phyloP scores from a whole-genome alignment of 352 stramenopile species.

The Vaucheria bursata region DNA sequence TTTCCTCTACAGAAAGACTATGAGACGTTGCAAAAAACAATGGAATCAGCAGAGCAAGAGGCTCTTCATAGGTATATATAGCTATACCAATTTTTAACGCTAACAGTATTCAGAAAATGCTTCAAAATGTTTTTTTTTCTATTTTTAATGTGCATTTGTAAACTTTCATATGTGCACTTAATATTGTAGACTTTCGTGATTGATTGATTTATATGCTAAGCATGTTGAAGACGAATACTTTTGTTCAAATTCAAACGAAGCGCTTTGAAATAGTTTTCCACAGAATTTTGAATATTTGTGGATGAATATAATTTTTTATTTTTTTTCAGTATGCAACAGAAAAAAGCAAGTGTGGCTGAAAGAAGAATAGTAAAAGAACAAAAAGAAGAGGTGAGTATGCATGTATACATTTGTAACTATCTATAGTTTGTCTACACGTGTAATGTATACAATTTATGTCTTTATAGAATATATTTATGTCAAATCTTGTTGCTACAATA shows the following conservation, averaged over 20 bases:
- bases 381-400: constrained; percentile 39
- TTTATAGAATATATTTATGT: too few species aligned
- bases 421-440: too few species aligned
- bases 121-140: not conserved
- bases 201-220: not conserved
- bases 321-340: constrained; percentile 39
- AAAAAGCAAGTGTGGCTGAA: constrained; percentile 33
- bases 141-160: not conserved
- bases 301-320: not conserved
- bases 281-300: not conserved
- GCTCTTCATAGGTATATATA: not conserved
- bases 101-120: not conserved
- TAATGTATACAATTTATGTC: too few species aligned
- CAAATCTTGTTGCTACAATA: too few species aligned
- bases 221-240: not conserved
- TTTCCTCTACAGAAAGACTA: not conserved
- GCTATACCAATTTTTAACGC: not conserved
- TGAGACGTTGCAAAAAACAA: not conserved
- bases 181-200: not conserved
- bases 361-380: constrained; percentile 44
- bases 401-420: too few species aligned
- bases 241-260: not conserved
- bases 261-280: not conserved
- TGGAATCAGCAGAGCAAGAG: constrained; percentile 1
- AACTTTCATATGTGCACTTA: not conserved